Conservation (phyloP, 768 basidiomycete species). For the Cubamyces sp. region DNA sequence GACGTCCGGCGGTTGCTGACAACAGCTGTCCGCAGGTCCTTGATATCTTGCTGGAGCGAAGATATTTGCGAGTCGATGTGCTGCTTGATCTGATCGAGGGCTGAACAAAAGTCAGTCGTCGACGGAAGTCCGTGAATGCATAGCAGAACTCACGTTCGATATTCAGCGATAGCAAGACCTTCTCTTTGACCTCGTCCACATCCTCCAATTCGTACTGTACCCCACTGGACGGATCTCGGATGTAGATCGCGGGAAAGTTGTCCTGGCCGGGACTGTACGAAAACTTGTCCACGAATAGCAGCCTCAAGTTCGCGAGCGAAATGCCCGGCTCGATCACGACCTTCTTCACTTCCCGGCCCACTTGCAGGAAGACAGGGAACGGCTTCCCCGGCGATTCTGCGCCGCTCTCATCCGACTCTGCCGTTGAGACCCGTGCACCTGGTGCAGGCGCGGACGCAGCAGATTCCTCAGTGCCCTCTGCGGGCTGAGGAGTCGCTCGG, state of each 20-base stretch:
- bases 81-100: conserved; percentile 97
- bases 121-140: not conserved
- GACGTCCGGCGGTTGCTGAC: conserved; percentile 57
- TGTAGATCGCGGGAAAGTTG: conserved; percentile 94
- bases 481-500: conserved; percentile 8
- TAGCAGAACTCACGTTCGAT: conserved; percentile 82
- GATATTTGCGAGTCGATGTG: conserved; percentile 95
- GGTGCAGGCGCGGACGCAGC: not conserved
- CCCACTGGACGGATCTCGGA: conserved; percentile 88
- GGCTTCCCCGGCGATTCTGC: conserved; percentile 27
- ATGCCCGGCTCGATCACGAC: conserved; percentile 69
- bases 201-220: conserved; percentile 97
- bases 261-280: conserved; percentile 91
- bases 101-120: conserved; percentile 43
- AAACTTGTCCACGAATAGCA: conserved; percentile 94
- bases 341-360: conserved; percentile 91
- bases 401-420: conserved; percentile 17
- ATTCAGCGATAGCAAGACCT: conserved; percentile 86
- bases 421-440: conserved; percentile 9
- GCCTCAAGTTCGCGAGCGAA: conserved; percentile 74
- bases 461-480: not conserved
- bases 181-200: conserved; percentile 88
- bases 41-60: conserved; percentile 82
- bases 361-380: conserved; percentile 83
- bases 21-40: conserved; percentile 79